Conservation (phyloP, 176 grass and related monocot genomes). For the Secale cereale region DNA sequence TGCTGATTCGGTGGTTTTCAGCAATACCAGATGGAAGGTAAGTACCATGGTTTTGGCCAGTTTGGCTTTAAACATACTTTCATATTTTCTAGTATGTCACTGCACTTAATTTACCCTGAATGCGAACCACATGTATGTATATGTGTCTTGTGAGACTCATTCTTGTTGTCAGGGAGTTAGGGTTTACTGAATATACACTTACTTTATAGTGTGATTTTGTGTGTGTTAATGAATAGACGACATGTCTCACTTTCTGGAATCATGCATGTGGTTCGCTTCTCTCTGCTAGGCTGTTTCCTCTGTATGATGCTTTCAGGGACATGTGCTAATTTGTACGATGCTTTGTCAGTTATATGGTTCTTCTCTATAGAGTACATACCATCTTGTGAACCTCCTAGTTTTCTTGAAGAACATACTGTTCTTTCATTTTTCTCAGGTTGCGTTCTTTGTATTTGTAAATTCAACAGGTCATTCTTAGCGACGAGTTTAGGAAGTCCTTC, state of each 20-base stretch:
- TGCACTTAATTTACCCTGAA: neutral
- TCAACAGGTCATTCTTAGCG: conserved; percentile 61
- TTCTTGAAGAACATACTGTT: neutral
- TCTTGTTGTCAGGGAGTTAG: neutral
- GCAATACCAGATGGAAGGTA: conserved; percentile 75
- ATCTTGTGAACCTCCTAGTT: neutral
- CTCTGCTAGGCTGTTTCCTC: neutral
- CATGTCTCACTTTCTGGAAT: too few relatives aligned
- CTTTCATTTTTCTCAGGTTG: neutral
- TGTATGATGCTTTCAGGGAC: neutral
- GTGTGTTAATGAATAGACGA: too few relatives aligned
- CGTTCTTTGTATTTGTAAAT: conserved; percentile 17
- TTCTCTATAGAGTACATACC: too few relatives aligned
- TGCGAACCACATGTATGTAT: neutral
- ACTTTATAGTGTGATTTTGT: neutral
- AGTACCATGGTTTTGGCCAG: neutral
- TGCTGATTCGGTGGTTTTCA: conserved; percentile 58
- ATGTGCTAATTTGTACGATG: neutral
- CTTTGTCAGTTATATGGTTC: too few relatives aligned
- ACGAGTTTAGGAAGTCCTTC: conserved; percentile 68
- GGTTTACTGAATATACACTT: neutral
- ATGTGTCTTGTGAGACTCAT: neutral
- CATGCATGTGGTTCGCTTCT: neutral
- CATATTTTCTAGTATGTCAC: neutral
- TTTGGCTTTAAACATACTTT: neutral